Percentiles rank a stretch among this genome's conserved stretches.
Conservation (phyloP, 2,329 filamentous ascomycete species). For the Colletotrichum incanum region DNA sequence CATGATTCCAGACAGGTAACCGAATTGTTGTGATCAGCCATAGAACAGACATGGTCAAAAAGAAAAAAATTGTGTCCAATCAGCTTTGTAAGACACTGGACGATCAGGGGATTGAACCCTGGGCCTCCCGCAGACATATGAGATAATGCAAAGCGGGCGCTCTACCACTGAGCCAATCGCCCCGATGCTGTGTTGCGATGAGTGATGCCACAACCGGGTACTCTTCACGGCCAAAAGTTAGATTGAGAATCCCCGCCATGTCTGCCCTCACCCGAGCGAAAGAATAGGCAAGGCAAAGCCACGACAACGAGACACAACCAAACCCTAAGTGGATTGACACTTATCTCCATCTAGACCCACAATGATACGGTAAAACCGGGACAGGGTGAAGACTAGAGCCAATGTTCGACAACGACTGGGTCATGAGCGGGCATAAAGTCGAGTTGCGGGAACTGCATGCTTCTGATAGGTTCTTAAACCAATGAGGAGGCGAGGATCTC, state of each 20-base stretch:
- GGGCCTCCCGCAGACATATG: constrained; percentile 34
- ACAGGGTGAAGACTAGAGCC: not conserved
- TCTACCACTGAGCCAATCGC: constrained; percentile 39
- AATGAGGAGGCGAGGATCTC: accelerated
- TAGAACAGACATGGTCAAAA: not conserved
- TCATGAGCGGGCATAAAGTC: not conserved
- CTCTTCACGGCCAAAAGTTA: not conserved
- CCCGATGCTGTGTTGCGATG: not conserved
- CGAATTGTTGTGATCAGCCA: not conserved
- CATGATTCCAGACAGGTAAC: too few species aligned
- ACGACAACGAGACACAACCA: not conserved
- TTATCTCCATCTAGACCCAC: not conserved
- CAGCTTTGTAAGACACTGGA: too few species aligned
- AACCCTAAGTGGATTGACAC: not conserved
- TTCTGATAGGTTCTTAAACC: not conserved
- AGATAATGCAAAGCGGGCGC: constrained; percentile 36
- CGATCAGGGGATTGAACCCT: constrained; percentile 42
- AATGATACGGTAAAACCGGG: not conserved
- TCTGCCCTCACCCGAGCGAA: not conserved
- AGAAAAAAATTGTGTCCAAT: not conserved
- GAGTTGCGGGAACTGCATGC: too few species aligned
- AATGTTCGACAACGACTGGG: not conserved
- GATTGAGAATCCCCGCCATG: not conserved
- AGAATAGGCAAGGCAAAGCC: not conserved
- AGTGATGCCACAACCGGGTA: not conserved